Conservation (phyloP, 768 basidiomycete species). For the Mycena leptocephala region DNA sequence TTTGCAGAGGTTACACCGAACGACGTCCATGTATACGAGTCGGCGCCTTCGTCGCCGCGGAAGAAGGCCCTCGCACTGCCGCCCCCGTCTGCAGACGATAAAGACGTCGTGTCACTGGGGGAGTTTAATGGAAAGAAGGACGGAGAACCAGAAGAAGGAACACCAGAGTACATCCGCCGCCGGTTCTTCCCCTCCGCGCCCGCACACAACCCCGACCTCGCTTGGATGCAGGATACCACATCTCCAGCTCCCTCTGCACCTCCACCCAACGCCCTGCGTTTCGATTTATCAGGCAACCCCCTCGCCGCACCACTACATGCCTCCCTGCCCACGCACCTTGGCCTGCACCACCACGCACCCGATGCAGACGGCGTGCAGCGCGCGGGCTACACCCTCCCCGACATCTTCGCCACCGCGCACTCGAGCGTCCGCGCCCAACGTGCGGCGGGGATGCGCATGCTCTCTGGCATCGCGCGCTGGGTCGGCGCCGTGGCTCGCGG, state of each 20-base stretch:
- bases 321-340: slow-evolving; percentile 85
- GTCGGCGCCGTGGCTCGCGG: slow-evolving; percentile 51
- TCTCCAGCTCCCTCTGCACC: slow-evolving; percentile 45
- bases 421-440: slow-evolving; percentile 91
- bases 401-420: slow-evolving; percentile 84
- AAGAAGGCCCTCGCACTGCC: slow-evolving; percentile 74
- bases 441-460: slow-evolving; percentile 83
- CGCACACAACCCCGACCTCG: slow-evolving; percentile 79
- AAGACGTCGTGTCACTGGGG: slow-evolving; percentile 58
- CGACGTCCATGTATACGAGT: slow-evolving; percentile 90
- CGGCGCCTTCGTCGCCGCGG: slow-evolving; percentile 84
- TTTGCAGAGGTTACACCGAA: slow-evolving; percentile 83
- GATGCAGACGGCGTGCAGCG: slow-evolving; percentile 58
- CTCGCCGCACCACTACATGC: slow-evolving; percentile 71
- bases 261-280: slow-evolving; percentile 68
- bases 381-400: slow-evolving; percentile 93
- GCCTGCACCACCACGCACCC: slow-evolving; percentile 93
- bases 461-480: slow-evolving; percentile 70
- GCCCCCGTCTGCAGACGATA: slow-evolving; percentile 57
- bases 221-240: slow-evolving; percentile 76
- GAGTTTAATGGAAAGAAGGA: slow-evolving; percentile 17
- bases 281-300: slow-evolving; percentile 82
- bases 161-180: slow-evolving; percentile 87
- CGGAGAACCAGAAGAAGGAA: slow-evolving; percentile 73
- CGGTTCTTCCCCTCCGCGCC: slow-evolving; percentile 87